A percentile compares a stretch with the other conserved stretches of the same genome.
These are phyloP conservation scores for Aphanocladium album DNA, from an alignment of 2,329 filamentous ascomycete genomes.

Conservation along the genomic window DNA sequence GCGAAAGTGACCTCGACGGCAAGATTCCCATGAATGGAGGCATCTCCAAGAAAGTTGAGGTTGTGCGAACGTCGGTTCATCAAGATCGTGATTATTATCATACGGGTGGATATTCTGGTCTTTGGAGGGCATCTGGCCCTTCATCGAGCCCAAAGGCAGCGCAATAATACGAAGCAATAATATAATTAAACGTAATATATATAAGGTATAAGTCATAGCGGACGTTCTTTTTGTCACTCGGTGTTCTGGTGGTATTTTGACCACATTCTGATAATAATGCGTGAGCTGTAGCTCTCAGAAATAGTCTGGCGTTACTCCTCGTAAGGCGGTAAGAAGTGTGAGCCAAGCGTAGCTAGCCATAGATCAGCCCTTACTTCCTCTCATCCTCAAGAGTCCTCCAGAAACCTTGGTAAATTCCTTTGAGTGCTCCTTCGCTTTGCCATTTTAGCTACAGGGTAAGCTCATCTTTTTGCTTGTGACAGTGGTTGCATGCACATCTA, in stretches of 20 bases:
- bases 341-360: too few species aligned
- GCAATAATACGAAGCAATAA: neutral
- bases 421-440: too few species aligned
- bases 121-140: neutral
- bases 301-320: too few species aligned
- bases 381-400: neutral
- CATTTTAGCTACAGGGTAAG: neutral
- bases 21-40: neutral
- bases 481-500: neutral
- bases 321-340: too few species aligned
- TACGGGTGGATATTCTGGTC: neutral
- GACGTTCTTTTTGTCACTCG: too few species aligned
- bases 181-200: neutral
- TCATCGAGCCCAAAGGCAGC: neutral
- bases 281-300: too few species aligned
- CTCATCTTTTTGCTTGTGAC: neutral
- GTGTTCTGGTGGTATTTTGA: too few species aligned
- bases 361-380: neutral
- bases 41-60: slow-evolving; percentile 8
- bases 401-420: too few species aligned
- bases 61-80: slow-evolving; percentile 8
- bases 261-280: too few species aligned
- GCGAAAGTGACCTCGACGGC: neutral
- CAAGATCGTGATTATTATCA: neutral
- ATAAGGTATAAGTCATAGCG: too few species aligned